These are phyloP conservation scores for Polygonum aviculare DNA, from an alignment of 148 eudicot species.

Conservation along the genomic window DNA sequence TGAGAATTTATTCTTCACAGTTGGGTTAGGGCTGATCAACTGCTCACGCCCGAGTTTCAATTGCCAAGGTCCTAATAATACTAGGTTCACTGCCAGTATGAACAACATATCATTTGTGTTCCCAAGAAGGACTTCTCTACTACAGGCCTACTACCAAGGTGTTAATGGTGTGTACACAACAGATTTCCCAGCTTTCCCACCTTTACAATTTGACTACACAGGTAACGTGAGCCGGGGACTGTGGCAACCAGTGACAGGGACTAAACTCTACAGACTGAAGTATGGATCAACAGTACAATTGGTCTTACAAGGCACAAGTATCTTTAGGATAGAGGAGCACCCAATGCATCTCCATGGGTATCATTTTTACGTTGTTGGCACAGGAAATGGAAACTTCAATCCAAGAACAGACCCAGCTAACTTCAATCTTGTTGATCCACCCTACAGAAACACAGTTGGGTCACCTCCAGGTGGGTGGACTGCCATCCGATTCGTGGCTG, in stretches of 20 bases:
- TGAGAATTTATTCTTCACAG: slow-evolving; percentile 55
- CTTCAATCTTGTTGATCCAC: slow-evolving; percentile 79
- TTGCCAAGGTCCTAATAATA: slow-evolving; percentile 71
- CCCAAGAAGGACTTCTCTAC: slow-evolving; percentile 50
- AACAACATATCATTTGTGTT: slow-evolving; percentile 68
- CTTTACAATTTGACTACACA: slow-evolving; percentile 69
- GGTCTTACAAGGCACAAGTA: slow-evolving; percentile 68
- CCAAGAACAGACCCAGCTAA: slow-evolving; percentile 46
- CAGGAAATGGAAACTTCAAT: slow-evolving; percentile 75
- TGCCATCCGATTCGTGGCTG: slow-evolving; percentile 80
- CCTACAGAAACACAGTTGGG: slow-evolving; percentile 70
- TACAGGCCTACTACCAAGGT: slow-evolving; percentile 61
- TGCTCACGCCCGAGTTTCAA: slow-evolving; percentile 49
- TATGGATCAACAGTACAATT: slow-evolving; percentile 69
- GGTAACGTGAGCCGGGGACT: slow-evolving; percentile 71
- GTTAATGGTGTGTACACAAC: slow-evolving; percentile 68
- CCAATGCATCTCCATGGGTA: slow-evolving; percentile 94
- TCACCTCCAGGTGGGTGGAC: slow-evolving; percentile 96
- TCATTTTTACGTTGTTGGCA: slow-evolving; percentile 75
- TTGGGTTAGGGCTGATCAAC: slow-evolving; percentile 66
- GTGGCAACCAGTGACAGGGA: slow-evolving; percentile 65
- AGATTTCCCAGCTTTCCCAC: slow-evolving; percentile 74
- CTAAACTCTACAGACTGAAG: slow-evolving; percentile 71
- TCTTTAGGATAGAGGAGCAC: slow-evolving; percentile 68
- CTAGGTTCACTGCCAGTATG: slow-evolving; percentile 80